Conservation (phyloP, 139 green algal genomes). For the Closterium sp. region DNA sequence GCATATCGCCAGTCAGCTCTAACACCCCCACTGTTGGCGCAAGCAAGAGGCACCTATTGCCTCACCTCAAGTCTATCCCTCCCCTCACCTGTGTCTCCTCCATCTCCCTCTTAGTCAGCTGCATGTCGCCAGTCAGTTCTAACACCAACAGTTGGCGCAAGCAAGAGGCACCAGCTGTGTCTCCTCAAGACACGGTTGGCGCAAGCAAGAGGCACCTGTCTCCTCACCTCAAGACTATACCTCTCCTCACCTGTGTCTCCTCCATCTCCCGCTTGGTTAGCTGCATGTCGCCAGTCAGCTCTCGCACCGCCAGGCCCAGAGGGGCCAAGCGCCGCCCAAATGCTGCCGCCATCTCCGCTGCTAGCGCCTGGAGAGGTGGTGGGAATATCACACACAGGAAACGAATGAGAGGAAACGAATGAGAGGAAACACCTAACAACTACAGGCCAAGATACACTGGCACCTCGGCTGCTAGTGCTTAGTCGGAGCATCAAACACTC, state of each 20-base stretch:
- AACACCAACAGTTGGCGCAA: not conserved
- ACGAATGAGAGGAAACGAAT: not conserved
- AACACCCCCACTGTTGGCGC: no score
- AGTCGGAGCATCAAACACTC: no score
- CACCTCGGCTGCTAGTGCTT: no score
- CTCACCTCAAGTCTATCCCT: not conserved
- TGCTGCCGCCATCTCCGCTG: constrained; percentile 79
- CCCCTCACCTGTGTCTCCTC: no score
- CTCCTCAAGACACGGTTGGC: no score
- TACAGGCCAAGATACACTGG: no score
- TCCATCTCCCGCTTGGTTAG: constrained; percentile 90
- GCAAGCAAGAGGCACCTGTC: not conserved
- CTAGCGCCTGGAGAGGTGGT: constrained; percentile 64
- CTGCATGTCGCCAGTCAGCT: constrained; percentile 95
- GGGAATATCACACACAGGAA: not conserved
- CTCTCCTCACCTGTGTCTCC: constrained; percentile 83
- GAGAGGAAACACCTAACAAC: not conserved
- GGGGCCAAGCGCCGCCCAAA: constrained; percentile 79
- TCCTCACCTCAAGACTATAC: not conserved
- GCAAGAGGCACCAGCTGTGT: no score
- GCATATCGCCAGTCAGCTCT: no score
- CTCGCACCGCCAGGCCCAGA: constrained; percentile 76
- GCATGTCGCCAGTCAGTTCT: no score
- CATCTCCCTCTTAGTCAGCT: no score
- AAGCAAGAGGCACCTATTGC: no score